Evolutionary conservation across 2,329 filamentous ascomycete species (phyloP).

Genomic region (Torrubiella hemipterigena): DNA sequence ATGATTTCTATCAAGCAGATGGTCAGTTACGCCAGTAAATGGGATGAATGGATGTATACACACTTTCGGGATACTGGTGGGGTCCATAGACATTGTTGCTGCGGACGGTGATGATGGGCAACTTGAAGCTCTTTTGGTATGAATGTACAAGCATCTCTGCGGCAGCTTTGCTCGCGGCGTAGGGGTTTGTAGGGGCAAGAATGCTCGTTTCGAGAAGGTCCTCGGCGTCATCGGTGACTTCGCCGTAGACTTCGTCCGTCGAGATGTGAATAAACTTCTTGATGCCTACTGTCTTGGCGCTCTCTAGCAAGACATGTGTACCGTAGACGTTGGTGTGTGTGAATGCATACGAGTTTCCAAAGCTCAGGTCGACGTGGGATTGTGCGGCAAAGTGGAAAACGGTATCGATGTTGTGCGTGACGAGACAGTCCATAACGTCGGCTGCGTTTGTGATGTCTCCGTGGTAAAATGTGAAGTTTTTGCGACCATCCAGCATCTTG

Average conservation of each 20-base stretch:
- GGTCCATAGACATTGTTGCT: background rate
- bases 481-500: background rate
- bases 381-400: background rate
- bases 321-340: background rate
- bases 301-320: background rate
- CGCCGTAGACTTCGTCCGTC: background rate
- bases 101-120: background rate
- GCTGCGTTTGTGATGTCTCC: background rate
- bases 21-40: background rate
- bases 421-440: background rate
- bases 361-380: background rate
- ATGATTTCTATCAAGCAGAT: background rate
- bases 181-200: background rate
- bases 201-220: background rate
- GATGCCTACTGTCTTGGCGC: background rate
- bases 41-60: background rate
- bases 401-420: background rate
- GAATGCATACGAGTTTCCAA: background rate
- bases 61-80: background rate
- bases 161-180: background rate
- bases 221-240: background rate
- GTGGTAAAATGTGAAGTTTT: background rate
- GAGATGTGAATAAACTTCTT: background rate
- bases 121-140: background rate
- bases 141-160: background rate